phyloP scores from a whole-genome alignment of 495 filamentous ascomycete species.

The Cudoniella acicularis region DNA sequence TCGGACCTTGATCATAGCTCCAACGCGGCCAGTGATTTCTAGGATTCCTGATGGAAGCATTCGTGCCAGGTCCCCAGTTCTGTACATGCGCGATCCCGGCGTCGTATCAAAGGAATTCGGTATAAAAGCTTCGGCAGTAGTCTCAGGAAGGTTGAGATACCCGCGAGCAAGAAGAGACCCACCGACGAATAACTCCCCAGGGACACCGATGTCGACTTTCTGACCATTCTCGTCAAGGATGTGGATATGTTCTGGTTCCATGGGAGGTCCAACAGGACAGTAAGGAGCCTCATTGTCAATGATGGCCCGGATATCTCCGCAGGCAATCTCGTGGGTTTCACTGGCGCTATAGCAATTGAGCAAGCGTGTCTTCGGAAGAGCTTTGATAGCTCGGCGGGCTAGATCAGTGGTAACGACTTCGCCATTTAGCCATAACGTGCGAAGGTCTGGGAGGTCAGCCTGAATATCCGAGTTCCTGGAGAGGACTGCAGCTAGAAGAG shows the following conservation, averaged over 20 bases:
- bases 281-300: slow-evolving; percentile 41
- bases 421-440: slow-evolving; percentile 65
- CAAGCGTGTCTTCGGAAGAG: slow-evolving; percentile 58
- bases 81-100: slow-evolving; percentile 54
- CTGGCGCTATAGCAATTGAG: slow-evolving; percentile 71
- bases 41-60: slow-evolving; percentile 58
- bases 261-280: slow-evolving; percentile 59
- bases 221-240: slow-evolving; percentile 56
- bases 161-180: slow-evolving; percentile 63
- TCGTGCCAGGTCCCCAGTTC: slow-evolving; percentile 67
- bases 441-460: slow-evolving; percentile 51
- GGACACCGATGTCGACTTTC: slow-evolving; percentile 35
- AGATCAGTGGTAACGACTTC: slow-evolving; percentile 69
- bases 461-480: slow-evolving; percentile 55
- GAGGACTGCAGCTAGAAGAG: slow-evolving; percentile 60
- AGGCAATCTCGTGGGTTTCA: slow-evolving; percentile 70
- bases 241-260: slow-evolving; percentile 55
- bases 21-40: slow-evolving; percentile 70
- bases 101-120: slow-evolving; percentile 38
- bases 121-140: slow-evolving; percentile 62
- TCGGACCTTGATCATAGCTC: slow-evolving; percentile 63
- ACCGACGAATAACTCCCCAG: slow-evolving; percentile 67
- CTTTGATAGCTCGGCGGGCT: slow-evolving; percentile 53
- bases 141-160: slow-evolving; percentile 69
- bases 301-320: slow-evolving; percentile 63